Evolutionary conservation across 164 flowering plant species (phyloP), one percentile per base, ranked within the genome.

Genomic region (Annona cherimola): DNA sequence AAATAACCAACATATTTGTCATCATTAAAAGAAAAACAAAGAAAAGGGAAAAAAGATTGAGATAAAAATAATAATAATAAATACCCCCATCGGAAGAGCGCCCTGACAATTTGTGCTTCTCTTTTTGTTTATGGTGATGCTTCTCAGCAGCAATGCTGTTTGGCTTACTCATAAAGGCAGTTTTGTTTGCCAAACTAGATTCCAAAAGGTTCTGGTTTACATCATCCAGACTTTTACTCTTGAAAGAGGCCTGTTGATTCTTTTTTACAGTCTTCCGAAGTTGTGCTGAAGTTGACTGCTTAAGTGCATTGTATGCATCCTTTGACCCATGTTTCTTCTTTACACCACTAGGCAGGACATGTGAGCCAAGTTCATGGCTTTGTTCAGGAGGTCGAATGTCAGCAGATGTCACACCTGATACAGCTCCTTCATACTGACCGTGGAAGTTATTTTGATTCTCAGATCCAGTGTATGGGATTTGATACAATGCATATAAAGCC

Each of bases 61-160:
- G 18, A 50, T 50, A 50, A 50, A 50, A 11, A 26, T 26, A 26
- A 26, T 26, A 26, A 26, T 26, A 26, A 26, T 26, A 26, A 66
- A 69, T 86, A 90, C 93, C 91, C 84, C 83, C 89, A 82, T 80
- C 83, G 67, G 84, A 71, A 71, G 69, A 65, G 67, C 26, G 76
- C 8, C 79, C 84, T 45, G 40, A 72, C 55, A 69, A 69, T 81
- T 75, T 82, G 63, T 71, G 81, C 81, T 88, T 84, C 64, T 80
- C 81, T 77, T 83, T 84, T 55, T 66, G 84, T 76, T 82, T 80
- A 69, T 69, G 76, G 14, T 75, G 76, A 42, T 50, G 42, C 66
- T 74, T 87, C 66, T 84, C 87, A 60, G 45, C 78, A 62, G 70
- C 68, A 35, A 76, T 39, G 54, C 78, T 81, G 74, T 74, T 69